A percentile compares a stretch with the other conserved stretches of the same genome.
Conservation (phyloP, 257 asterid genomes). For the Anisodus acutangulus region DNA sequence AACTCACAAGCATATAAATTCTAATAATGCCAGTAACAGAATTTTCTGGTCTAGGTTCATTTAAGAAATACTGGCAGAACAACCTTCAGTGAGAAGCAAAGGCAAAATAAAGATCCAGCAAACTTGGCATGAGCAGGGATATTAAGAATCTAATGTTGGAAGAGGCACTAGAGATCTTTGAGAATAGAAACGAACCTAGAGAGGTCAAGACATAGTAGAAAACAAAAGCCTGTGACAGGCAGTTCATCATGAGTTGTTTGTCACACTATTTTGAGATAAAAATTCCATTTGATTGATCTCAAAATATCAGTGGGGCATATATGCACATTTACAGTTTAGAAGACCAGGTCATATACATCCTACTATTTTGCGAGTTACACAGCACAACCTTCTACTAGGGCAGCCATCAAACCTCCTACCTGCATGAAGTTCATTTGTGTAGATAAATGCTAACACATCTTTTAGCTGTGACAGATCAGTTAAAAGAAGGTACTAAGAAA, state of each 20-base stretch:
- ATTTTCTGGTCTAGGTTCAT: background rate
- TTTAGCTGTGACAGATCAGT: conserved; percentile 9
- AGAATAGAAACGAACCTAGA: background rate
- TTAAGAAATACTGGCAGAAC: background rate
- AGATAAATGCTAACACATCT: background rate
- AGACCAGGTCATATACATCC: background rate
- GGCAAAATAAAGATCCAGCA: conserved; percentile 13
- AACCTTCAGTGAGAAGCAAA: background rate
- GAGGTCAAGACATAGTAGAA: background rate
- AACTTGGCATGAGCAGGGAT: conserved; percentile 22
- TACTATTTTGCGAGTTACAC: background rate
- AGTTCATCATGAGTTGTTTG: background rate
- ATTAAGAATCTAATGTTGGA: background rate
- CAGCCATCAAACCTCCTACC: conserved; percentile 47
- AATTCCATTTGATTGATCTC: background rate
- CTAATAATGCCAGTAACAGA: conserved; percentile 1
- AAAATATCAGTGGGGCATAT: background rate
- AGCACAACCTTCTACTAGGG: conserved; percentile 37
- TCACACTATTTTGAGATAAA: background rate
- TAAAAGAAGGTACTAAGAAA: background rate
- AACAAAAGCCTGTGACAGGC: background rate
- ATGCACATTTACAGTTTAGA: background rate
- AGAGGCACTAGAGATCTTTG: background rate
- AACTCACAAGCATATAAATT: background rate
- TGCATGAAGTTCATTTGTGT: conserved; percentile 36